Percentiles rank a stretch among this genome's conserved stretches.
Evolutionary conservation across 345 rosid genomes (phyloP).

Genomic region (Boechera divaricarpa): DNA sequence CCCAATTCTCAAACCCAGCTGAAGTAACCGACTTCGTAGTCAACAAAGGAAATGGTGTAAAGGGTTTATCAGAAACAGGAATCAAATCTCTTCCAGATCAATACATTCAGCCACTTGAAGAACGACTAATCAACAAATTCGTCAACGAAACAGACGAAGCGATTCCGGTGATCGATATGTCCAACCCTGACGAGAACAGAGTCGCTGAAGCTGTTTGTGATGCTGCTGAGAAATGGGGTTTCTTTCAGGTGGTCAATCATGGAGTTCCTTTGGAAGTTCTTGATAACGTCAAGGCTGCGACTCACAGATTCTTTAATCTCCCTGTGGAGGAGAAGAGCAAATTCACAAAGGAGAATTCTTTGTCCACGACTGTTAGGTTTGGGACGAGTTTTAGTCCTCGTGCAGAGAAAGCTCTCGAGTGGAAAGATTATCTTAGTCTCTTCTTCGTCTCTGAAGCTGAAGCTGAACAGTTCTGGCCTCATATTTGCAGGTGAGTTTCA

Average conservation of each 20-base stretch:
- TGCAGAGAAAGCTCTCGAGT: constrained; percentile 56
- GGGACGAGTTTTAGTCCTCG: constrained; percentile 52
- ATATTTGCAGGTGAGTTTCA: constrained; percentile 50
- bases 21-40: constrained; percentile 51
- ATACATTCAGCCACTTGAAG: constrained; percentile 53
- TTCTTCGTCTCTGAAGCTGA: constrained; percentile 55
- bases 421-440: constrained; percentile 64
- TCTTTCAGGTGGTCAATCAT: constrained; percentile 58
- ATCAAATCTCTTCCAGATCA: constrained; percentile 51
- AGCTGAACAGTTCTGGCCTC: constrained; percentile 54
- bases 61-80: constrained; percentile 58
- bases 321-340: constrained; percentile 52
- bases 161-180: constrained; percentile 56
- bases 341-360: constrained; percentile 47
- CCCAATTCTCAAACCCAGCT: constrained; percentile 33
- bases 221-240: constrained; percentile 63
- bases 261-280: constrained; percentile 54
- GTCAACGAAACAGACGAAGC: constrained; percentile 44
- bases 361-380: constrained; percentile 43
- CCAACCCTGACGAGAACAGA: constrained; percentile 43
- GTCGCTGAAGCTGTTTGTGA: constrained; percentile 52
- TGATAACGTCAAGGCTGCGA: constrained; percentile 47
- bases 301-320: constrained; percentile 50
- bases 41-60: constrained; percentile 54
- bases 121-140: constrained; percentile 47